phyloP scores from a whole-genome alignment of 257 asterid genomes.

The Buddleja alternifolia region DNA sequence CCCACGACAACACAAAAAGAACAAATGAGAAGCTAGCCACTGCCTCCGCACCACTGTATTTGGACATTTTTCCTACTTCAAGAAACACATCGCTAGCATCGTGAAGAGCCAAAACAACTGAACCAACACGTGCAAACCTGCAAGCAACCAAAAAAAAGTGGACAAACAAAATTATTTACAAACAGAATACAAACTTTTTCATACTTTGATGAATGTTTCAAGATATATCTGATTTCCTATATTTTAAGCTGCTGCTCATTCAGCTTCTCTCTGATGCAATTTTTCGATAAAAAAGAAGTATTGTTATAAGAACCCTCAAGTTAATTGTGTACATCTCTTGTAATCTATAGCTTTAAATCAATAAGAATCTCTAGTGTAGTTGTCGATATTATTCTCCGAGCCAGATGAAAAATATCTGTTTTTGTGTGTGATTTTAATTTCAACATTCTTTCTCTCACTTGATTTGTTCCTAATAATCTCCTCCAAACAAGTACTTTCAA shows the following conservation, averaged over 20 bases:
- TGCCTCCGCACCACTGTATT: conserved; percentile 88
- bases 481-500: conserved; percentile 6
- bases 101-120: conserved; percentile 90
- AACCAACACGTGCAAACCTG: conserved; percentile 97
- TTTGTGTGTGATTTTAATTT: too few relatives aligned
- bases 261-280: not conserved
- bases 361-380: too few relatives aligned
- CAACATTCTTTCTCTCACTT: too few relatives aligned
- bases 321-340: too few relatives aligned
- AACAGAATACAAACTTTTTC: conserved; percentile 11
- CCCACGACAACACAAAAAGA: conserved; percentile 90
- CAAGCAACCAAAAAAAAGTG: conserved; percentile 29
- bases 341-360: too few relatives aligned
- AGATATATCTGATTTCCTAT: conserved; percentile 8
- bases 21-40: conserved; percentile 86
- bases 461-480: too few relatives aligned
- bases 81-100: conserved; percentile 98
- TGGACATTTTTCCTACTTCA: conserved; percentile 98
- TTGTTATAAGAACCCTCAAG: too few relatives aligned
- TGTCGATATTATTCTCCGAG: too few relatives aligned
- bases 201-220: not conserved
- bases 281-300: too few relatives aligned
- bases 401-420: too few relatives aligned
- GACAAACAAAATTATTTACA: conserved; percentile 1
- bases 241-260: conserved; percentile 13